Evolutionary conservation across 2,329 filamentous ascomycete genomes (phyloP).

Genomic region (Ophiosphaerella korrae): DNA sequence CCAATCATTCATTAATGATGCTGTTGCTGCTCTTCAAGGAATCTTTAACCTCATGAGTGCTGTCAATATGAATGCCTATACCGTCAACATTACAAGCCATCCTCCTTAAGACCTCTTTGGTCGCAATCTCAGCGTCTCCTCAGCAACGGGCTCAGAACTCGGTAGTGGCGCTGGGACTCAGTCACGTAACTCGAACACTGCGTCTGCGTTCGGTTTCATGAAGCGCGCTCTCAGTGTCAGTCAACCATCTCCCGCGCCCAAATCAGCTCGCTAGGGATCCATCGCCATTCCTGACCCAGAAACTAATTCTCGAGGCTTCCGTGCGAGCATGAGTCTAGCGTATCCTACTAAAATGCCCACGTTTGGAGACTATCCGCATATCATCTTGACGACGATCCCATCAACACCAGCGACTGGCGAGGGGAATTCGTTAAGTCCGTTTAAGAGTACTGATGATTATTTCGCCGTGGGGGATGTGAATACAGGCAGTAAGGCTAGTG

Average conservation of each 20-base stretch:
- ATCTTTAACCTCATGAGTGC: slow-evolving; percentile 53
- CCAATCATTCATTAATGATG: slow-evolving; percentile 48
- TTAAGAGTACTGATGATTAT: slow-evolving; percentile 42
- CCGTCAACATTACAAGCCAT: neutral
- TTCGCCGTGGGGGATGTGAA: slow-evolving; percentile 31
- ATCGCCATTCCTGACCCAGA: slow-evolving; percentile 37
- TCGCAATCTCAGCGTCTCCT: slow-evolving; percentile 38
- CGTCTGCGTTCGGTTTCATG: slow-evolving; percentile 34
- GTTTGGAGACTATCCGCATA: slow-evolving; percentile 34
- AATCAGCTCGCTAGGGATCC: slow-evolving; percentile 17
- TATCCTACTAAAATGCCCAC: slow-evolving; percentile 48
- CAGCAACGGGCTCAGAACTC: slow-evolving; percentile 16
- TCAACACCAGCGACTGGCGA: slow-evolving; percentile 42
- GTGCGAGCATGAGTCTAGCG: slow-evolving; percentile 39
- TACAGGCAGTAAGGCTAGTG: slow-evolving; percentile 12
- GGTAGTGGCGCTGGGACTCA: slow-evolving; percentile 17
- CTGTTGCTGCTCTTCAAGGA: slow-evolving; percentile 51
- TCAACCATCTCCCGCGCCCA: slow-evolving; percentile 18
- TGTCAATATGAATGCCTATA: slow-evolving; percentile 1
- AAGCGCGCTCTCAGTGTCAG: slow-evolving; percentile 33
- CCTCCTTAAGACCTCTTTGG: slow-evolving; percentile 8
- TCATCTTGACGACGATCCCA: slow-evolving; percentile 47
- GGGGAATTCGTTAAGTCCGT: slow-evolving; percentile 38
- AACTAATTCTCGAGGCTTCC: slow-evolving; percentile 34
- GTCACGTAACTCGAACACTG: slow-evolving; percentile 30